Evolutionary conservation across 805 yeast species (phyloP), one percentile per base, ranked within the genome.

Genomic region (Candida cerambycidarum): DNA sequence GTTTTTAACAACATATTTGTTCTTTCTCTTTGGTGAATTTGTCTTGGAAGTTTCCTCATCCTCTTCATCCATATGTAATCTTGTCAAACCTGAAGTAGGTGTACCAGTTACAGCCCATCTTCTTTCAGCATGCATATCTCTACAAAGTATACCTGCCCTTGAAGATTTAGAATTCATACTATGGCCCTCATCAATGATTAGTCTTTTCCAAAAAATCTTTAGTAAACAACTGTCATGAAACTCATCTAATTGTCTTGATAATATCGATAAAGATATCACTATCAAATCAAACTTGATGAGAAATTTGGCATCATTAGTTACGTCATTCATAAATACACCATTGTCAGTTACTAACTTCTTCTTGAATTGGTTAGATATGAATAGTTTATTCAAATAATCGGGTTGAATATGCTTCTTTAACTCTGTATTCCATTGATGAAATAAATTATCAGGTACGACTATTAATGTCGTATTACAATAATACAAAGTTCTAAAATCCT

Each of bases 81-180:
- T 73, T 0, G 89, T 81, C 40, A 83, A 62, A 0, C 90, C 90
- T 0, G 85, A 73, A 0, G 89, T 83, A 4, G 89, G 89, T 0
- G 90, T 83, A 23, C 90, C 89, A 0, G 85, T 79, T 1, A 83
- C 86, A 0, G 82, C 80, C 90, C 90, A 83, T 46, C 77, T 71
- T 39, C 88, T 67, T 53, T 83, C 90, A 7, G 77, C 76, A 37
- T 61, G 57, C 35, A 84, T 54, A 16, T 65, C 61, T 25, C 66
- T 67, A 14, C 85, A 79, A 25, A 79, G 54, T 7, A 59, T 54
- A 6, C 78, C 81, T 0, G 78, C 70, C 38, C 76, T 65, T 0
- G 85, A 71, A 1, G 70, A 57, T 42, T 71, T 73, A 6, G 82
- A 71, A 45, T 69, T 72, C 76, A 83, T 72, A 19, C 81, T 72